Base-by-base conservation (phyloP, 2,329 filamentous ascomycete species). In the Calonectria henricotiae region DNA sequence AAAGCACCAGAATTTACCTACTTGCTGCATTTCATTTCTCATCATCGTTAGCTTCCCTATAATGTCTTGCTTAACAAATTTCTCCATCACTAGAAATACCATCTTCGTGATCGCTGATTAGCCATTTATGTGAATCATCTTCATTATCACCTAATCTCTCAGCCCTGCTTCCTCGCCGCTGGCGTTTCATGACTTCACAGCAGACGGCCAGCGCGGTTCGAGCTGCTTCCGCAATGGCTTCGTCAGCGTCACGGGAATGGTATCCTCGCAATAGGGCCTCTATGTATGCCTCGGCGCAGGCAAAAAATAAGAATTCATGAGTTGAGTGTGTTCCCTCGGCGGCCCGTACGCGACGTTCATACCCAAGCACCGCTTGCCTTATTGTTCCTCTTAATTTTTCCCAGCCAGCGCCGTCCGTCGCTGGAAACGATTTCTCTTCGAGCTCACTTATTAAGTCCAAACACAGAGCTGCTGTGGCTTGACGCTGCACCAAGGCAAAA, bases 371-470 rank as follows among this genome's bases (percentile, higher is more conserved):
- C 3, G 62, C 58, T 8, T 49, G 39, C 2, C 51, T 13, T 7
- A 70, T 58, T 2, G 58, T 49, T 13, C 62, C 64, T 12, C 69
- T 60, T 2, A 71, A 27, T 23, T 67, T 62, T 20, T 47, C 47
- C 60, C 69, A 68, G 37, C 49, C 61, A 1, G 60, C 60, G 41
- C 47, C 39, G 46, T 63, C 63, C 5, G 66, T 64, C 13, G 60
- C 39, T 1, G 71, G 68, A 44, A 72, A 72, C 9, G 69, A 27
- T 39, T 66, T 58, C 35, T 71, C 65, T 23, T 71, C 54, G 0
- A 71, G 49, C 25, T 72, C 71, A 30, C 64, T 55, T 20, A 72
- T 68, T 2, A 72, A 39, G 23, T 72, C 68, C 1, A 66, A 27
- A 8, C 68, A 71, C 9, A 72, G 62, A 3, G 65, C 46, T 7